phyloP scores from a whole-genome alignment of 2,329 filamentous ascomycete species.

The Paraphaeosphaeria minitans region DNA sequence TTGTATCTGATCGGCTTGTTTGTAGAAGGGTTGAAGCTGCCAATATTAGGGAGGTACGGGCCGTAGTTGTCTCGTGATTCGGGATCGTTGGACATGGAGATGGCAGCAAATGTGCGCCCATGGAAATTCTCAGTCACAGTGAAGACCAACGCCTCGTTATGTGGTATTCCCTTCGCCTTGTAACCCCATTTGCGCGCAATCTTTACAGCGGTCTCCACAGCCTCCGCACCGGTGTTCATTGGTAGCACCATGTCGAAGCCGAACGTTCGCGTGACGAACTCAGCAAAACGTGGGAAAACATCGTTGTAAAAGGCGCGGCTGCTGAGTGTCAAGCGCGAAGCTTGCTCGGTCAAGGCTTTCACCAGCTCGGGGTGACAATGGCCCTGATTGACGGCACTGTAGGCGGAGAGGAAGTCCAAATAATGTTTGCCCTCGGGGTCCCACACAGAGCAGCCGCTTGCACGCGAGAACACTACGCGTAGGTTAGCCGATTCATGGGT shows the following conservation, averaged over 20 bases:
- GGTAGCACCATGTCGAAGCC: constrained; percentile 97
- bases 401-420: constrained; percentile 96
- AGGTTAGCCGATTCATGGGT: constrained; percentile 17
- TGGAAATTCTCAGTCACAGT: constrained; percentile 93
- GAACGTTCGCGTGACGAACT: constrained; percentile 87
- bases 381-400: constrained; percentile 97
- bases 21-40: constrained; percentile 75
- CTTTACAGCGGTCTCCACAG: constrained; percentile 95
- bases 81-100: constrained; percentile 92
- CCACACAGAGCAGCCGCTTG: constrained; percentile 88
- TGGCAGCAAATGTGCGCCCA: constrained; percentile 93
- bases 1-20: constrained; percentile 83
- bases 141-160: constrained; percentile 83
- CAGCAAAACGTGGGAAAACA: constrained; percentile 93
- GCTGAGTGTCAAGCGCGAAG: constrained; percentile 85
- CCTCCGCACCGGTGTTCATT: constrained; percentile 98
- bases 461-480: constrained; percentile 69
- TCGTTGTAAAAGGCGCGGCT: constrained; percentile 98
- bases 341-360: constrained; percentile 87
- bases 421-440: constrained; percentile 92
- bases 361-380: constrained; percentile 97
- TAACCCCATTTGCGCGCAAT: constrained; percentile 97
- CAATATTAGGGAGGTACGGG: constrained; percentile 89
- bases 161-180: constrained; percentile 88
- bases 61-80: constrained; percentile 98